Conservation (phyloP, 192 early-diverging fungal genomes). For the Entomortierella beljakovae region DNA sequence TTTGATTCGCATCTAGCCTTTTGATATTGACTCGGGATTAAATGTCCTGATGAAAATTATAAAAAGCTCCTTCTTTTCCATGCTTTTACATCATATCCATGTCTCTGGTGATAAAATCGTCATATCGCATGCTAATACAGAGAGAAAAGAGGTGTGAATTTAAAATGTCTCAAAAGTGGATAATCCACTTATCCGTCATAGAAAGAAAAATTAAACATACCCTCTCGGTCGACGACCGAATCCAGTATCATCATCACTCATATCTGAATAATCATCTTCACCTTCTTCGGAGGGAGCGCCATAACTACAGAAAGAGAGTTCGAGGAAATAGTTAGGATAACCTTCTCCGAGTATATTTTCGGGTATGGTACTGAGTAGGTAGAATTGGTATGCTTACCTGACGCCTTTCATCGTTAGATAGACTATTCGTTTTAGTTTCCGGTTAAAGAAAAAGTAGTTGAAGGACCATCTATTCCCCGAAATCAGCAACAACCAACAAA, state of each 20-base stretch:
- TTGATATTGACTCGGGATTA: neutral
- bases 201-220: conserved; percentile 1
- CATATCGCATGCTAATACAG: conserved; percentile 36
- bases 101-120: conserved; percentile 46
- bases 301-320: conserved; percentile 19
- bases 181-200: neutral
- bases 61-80: neutral
- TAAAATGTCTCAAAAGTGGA: neutral
- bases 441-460: conserved; percentile 98
- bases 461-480: conserved; percentile 82
- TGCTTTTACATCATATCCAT: conserved; percentile 46
- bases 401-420: conserved; percentile 93
- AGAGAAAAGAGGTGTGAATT: neutral
- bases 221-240: conserved; percentile 36
- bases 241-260: conserved; percentile 44
- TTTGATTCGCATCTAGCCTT: neutral
- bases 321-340: too few species aligned
- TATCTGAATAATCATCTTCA: conserved; percentile 41
- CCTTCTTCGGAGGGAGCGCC: conserved; percentile 41
- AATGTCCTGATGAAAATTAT: neutral
- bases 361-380: too few species aligned
- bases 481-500: too few species aligned
- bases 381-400: too few species aligned
- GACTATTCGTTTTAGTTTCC: conserved; percentile 89
- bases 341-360: too few species aligned